Evolutionary conservation across 495 filamentous ascomycete species (phyloP).

Genomic region (Xylaria cubensis): DNA sequence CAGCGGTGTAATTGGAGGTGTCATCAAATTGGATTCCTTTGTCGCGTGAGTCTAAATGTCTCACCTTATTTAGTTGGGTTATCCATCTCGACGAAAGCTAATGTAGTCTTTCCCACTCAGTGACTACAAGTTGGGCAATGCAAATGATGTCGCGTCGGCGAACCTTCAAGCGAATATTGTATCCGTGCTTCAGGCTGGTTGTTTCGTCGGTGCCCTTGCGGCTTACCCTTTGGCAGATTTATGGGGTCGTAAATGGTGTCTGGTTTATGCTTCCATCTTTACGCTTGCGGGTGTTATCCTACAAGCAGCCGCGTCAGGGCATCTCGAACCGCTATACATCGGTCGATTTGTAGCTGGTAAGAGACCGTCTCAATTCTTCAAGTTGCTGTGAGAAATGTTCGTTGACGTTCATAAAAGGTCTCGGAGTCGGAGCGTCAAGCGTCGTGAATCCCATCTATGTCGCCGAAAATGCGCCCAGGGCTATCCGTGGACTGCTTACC

Average conservation of each 20-base stretch:
- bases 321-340: constrained; percentile 65
- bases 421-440: constrained; percentile 66
- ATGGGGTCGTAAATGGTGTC: constrained; percentile 58
- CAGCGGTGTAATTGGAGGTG: constrained; percentile 71
- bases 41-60: constrained; percentile 31
- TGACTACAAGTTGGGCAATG: constrained; percentile 43
- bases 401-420: constrained; percentile 39
- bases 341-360: constrained; percentile 70
- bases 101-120: constrained; percentile 40
- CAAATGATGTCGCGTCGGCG: constrained; percentile 38
- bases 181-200: constrained; percentile 69
- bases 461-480: constrained; percentile 72
- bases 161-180: constrained; percentile 61
- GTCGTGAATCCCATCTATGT: constrained; percentile 66
- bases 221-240: constrained; percentile 60
- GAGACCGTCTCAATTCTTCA: background rate
- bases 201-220: constrained; percentile 68
- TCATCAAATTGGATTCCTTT: constrained; percentile 59
- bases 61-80: constrained; percentile 44
- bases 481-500: constrained; percentile 73
- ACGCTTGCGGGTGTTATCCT: constrained; percentile 50
- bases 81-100: constrained; percentile 38
- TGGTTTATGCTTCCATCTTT: constrained; percentile 47
- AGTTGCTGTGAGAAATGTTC: background rate
- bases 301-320: constrained; percentile 49